phyloP scores from a whole-genome alignment of 768 basidiomycete species.

The Collybia sordida region DNA sequence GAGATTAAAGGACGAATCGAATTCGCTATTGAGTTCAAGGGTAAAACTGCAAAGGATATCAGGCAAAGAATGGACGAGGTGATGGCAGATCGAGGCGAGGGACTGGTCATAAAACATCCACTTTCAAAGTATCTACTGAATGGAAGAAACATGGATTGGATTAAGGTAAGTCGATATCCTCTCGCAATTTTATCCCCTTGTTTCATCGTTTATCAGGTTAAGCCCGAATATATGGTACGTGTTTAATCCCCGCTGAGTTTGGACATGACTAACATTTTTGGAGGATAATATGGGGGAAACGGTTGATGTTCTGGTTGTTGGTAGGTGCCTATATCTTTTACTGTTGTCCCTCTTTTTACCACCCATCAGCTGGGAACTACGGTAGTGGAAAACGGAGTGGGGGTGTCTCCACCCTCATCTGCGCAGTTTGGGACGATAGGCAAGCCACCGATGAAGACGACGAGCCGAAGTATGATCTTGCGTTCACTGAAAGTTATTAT shows the following conservation, averaged over 20 bases:
- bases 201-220: slow-evolving; percentile 46
- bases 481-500: not conserved
- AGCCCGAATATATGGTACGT: slow-evolving; percentile 83
- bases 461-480: slow-evolving; percentile 55
- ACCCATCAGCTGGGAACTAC: slow-evolving; percentile 72
- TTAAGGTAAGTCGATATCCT: slow-evolving; percentile 57
- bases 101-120: slow-evolving; percentile 88
- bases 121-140: slow-evolving; percentile 80
- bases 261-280: not conserved
- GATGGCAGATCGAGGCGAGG: slow-evolving; percentile 86
- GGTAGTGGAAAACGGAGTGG: slow-evolving; percentile 86
- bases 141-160: slow-evolving; percentile 89
- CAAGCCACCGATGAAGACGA: slow-evolving; percentile 53
- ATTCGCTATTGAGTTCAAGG: slow-evolving; percentile 68
- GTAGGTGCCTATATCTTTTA: slow-evolving; percentile 36
- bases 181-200: not conserved
- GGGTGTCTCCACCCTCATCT: slow-evolving; percentile 86
- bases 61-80: slow-evolving; percentile 77
- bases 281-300: slow-evolving; percentile 93
- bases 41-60: slow-evolving; percentile 81
- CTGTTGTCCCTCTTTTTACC: not conserved
- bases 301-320: slow-evolving; percentile 88
- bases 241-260: not conserved
- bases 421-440: slow-evolving; percentile 83
- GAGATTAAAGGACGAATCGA: slow-evolving; percentile 81